Percentiles rank a stretch among this genome's conserved stretches.
Evolutionary conservation across 768 basidiomycete genomes (phyloP).

Genomic region (Mycena chlorophos): DNA sequence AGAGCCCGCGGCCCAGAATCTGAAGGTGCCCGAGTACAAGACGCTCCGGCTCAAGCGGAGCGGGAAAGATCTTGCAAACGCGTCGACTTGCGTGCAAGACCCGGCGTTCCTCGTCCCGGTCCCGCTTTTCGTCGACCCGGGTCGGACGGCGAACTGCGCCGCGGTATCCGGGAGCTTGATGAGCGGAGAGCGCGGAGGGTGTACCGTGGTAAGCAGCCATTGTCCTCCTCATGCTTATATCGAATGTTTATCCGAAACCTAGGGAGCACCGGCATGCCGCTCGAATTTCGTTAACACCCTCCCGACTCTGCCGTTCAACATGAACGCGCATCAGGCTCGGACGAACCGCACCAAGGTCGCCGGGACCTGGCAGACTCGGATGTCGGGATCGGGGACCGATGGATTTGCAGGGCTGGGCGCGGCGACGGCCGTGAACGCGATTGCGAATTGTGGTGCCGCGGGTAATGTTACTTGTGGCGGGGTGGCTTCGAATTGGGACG

Average conservation of each 20-base stretch:
- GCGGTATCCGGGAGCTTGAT: neutral
- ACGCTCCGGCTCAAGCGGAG: too few relatives aligned
- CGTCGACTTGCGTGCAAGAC: neutral
- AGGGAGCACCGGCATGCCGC: neutral
- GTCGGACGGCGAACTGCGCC: neutral
- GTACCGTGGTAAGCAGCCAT: neutral
- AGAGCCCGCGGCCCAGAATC: too few relatives aligned
- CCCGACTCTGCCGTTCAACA: neutral
- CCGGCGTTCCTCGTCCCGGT: conserved; percentile 1
- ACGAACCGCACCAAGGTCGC: neutral
- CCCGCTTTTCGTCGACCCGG: neutral
- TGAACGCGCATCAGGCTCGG: neutral
- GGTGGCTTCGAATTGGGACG: too few relatives aligned
- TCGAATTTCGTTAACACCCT: neutral
- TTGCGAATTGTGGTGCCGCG: neutral
- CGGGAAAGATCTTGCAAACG: too few relatives aligned
- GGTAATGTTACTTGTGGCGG: neutral
- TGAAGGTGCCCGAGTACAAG: too few relatives aligned
- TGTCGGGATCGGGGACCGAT: neutral
- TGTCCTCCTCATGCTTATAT: neutral
- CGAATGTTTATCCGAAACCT: neutral
- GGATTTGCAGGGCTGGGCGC: neutral
- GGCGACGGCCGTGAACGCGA: neutral
- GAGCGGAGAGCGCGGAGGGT: neutral
- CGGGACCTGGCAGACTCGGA: neutral